Conservation (phyloP, 2,329 filamentous ascomycete species). For the Ceratocystis colombiana region DNA sequence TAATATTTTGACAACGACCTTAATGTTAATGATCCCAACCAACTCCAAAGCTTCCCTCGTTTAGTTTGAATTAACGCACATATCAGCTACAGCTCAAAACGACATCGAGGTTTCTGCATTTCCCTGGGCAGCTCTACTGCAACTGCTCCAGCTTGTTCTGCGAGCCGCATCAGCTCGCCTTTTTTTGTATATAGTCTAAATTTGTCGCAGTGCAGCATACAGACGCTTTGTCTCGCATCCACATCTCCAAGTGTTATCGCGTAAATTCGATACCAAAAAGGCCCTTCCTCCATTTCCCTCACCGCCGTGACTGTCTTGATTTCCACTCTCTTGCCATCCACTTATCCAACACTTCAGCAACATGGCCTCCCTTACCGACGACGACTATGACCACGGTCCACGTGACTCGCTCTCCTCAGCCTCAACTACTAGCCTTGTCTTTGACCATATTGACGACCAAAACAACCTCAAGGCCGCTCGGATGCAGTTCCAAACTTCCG, state of each 20-base stretch:
- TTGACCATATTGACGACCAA: conserved; percentile 61
- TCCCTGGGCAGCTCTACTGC: neutral
- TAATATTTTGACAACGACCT: too few species aligned
- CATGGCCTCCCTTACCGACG: neutral
- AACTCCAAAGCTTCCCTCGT: too few species aligned
- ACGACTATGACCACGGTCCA: conserved; percentile 27
- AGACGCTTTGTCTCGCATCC: neutral
- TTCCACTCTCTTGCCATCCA: neutral
- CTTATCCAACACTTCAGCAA: neutral
- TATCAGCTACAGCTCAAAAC: neutral
- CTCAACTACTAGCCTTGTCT: conserved; percentile 75
- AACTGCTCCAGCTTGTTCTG: neutral
- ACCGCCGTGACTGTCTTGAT: neutral
- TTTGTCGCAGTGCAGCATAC: neutral
- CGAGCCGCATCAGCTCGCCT: neutral
- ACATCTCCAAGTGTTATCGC: too few species aligned
- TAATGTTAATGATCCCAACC: too few species aligned
- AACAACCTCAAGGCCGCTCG: conserved; percentile 25
- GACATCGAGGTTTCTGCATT: neutral
- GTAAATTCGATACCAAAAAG: neutral
- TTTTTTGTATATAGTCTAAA: neutral
- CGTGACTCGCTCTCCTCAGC: conserved; percentile 59
- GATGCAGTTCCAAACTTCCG: conserved; percentile 14
- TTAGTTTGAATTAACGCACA: too few species aligned
- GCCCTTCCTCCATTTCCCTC: neutral